phyloP scores from a whole-genome alignment of 2,329 filamentous ascomycete genomes.

The Elsinoe perseae region DNA sequence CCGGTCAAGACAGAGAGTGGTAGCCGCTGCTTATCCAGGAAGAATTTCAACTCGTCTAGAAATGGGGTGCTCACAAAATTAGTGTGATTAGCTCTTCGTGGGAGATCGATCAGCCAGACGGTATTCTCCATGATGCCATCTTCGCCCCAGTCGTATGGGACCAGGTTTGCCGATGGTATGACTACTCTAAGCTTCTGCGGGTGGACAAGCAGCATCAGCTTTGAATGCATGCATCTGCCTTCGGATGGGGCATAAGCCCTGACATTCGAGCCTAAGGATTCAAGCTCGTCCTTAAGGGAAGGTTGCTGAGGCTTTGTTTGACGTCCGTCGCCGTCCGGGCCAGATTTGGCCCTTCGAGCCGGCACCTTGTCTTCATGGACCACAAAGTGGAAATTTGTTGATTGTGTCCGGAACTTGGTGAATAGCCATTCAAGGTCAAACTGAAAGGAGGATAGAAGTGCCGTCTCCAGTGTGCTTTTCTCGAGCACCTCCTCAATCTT shows the following conservation, averaged over 20 bases:
- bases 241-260: slow-evolving; percentile 34
- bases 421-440: slow-evolving; percentile 78
- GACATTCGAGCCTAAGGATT: slow-evolving; percentile 37
- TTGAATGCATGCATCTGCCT: slow-evolving; percentile 80
- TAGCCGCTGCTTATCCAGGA: slow-evolving; percentile 59
- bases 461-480: slow-evolving; percentile 61
- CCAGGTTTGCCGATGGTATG: slow-evolving; percentile 79
- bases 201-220: slow-evolving; percentile 84
- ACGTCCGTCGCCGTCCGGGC: background rate
- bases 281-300: slow-evolving; percentile 31
- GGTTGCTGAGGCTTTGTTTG: slow-evolving; percentile 42
- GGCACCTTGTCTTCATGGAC: slow-evolving; percentile 34
- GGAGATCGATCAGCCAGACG: slow-evolving; percentile 88
- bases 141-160: slow-evolving; percentile 84
- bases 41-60: slow-evolving; percentile 61
- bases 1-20: slow-evolving; percentile 58
- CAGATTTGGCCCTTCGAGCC: background rate
- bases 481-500: slow-evolving; percentile 83
- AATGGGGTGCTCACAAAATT: slow-evolving; percentile 47
- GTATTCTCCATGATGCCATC: slow-evolving; percentile 77
- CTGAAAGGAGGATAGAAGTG: slow-evolving; percentile 78
- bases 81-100: slow-evolving; percentile 37
- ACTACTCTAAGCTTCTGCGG: slow-evolving; percentile 65
- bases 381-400: slow-evolving; percentile 47
- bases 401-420: slow-evolving; percentile 46